Conservation (phyloP, 2,329 filamentous ascomycete species). For the Botrytis fragariae region DNA sequence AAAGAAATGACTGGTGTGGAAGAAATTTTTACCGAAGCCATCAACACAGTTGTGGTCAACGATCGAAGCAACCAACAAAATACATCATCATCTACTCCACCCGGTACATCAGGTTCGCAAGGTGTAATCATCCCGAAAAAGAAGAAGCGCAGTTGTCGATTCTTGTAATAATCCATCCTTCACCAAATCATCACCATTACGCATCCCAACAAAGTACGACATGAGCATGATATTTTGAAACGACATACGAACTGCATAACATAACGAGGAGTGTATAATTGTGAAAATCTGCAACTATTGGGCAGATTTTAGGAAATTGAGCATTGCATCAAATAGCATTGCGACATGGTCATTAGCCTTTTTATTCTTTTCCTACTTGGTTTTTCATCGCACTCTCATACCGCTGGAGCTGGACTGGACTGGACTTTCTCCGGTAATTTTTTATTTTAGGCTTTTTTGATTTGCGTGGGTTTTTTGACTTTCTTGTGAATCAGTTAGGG, state of each 20-base stretch:
- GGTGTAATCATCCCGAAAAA: constrained; percentile 52
- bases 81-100: constrained; percentile 23
- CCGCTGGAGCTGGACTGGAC: constrained; percentile 13
- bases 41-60: constrained; percentile 83
- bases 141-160: constrained; percentile 81
- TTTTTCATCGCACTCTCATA: constrained; percentile 16
- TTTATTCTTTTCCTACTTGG: constrained; percentile 6
- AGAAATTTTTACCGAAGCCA: constrained; percentile 91
- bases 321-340: constrained; percentile 22
- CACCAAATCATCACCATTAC: constrained; percentile 7
- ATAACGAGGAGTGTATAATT: constrained; percentile 33
- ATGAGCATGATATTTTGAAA: constrained; percentile 33
- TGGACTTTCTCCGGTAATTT: constrained; percentile 20
- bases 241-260: constrained; percentile 37
- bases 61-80: constrained; percentile 57
- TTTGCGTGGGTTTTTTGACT: constrained; percentile 11
- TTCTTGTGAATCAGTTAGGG: constrained; percentile 22
- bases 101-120: constrained; percentile 40
- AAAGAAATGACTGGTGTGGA: constrained; percentile 97
- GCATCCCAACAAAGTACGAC: constrained; percentile 9
- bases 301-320: constrained; percentile 20
- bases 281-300: constrained; percentile 20
- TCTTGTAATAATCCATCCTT: constrained; percentile 55
- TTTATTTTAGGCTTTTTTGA: constrained; percentile 20
- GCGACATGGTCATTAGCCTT: constrained; percentile 1